Evolutionary conservation across 1,284 basidiomycete species (phyloP), one percentile per base, ranked within the genome.

Genomic region (Polyporus tsugae): DNA sequence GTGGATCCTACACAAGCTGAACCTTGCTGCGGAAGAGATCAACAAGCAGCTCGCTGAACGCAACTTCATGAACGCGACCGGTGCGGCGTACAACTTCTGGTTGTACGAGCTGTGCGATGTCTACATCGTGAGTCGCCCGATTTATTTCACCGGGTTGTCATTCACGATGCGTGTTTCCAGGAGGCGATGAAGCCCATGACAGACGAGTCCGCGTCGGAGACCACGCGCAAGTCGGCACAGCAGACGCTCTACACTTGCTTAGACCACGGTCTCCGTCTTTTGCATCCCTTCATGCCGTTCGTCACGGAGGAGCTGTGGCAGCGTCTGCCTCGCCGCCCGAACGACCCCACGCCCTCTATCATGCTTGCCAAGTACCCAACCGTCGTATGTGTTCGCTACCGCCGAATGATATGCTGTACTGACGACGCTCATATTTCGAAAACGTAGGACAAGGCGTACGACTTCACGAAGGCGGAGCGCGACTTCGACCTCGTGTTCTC

Each of bases 281-380:
- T 99, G 15, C 98, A 99, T 80, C 97, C 98, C 1, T 97, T 99
- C 84, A 99, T 99, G 98, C 98, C 98, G 1, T 99, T 93, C 80
- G 96, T 99, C 55, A 99, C 97, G 1, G 98, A 99, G 82, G 98
- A 99, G 81, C 84, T 99, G 22, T 99, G 98, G 98, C 98, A 99
- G 80, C 90, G 97, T 55, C 85, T 99, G 11, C 96, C 97, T 0
- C 86, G 96, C 15, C 85, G 97, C 66, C 89, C 92, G 0, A 91
- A 91, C 63, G 96, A 99, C 79, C 77, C 86, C 10, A 94, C 92
- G 10, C 89, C 91, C 25, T 95, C 95, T 0, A 96, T 99, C 80
- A 97, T 97, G 91, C 81, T 99, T 38, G 86, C 96, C 0, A 81
- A 86, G 29, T 99, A 91, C 87, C 97, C 98, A 5, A 86, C 89